Conservation (phyloP, 2,329 filamentous ascomycete species). For the Penicillium brasilianum region DNA sequence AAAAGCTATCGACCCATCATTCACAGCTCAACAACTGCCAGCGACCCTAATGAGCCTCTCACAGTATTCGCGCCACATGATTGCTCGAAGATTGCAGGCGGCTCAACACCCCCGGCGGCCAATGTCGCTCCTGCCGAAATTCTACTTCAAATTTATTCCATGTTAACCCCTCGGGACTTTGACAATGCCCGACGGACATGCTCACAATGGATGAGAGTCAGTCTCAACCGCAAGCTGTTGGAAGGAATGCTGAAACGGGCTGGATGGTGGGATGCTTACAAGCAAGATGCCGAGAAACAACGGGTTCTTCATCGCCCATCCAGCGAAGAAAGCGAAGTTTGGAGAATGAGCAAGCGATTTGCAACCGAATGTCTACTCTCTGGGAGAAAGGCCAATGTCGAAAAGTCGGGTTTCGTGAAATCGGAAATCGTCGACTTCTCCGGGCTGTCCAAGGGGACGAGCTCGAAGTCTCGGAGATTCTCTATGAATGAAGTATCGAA, state of each 20-base stretch:
- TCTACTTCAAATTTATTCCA: conserved; percentile 53
- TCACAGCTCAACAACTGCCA: not conserved
- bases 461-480: conserved; percentile 18
- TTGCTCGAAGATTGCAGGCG: not conserved
- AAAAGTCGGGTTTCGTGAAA: conserved; percentile 45
- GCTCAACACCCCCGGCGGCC: conserved; percentile 32
- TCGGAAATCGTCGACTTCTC: conserved; percentile 40
- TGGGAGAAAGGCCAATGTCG: conserved; percentile 38
- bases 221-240: conserved; percentile 59
- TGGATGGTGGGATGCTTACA: conserved; percentile 58
- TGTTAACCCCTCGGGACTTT: conserved; percentile 58
- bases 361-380: conserved; percentile 57
- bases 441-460: conserved; percentile 25
- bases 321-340: conserved; percentile 45
- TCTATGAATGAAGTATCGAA: not conserved
- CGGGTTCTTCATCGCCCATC: conserved; percentile 40
- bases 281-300: conserved; percentile 34
- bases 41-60: not conserved
- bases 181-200: conserved; percentile 66
- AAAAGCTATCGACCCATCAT: not conserved
- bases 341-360: conserved; percentile 53
- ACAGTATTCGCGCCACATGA: conserved; percentile 7
- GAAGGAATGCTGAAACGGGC: conserved; percentile 60
- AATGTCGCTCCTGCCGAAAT: conserved; percentile 55
- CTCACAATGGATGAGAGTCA: conserved; percentile 63